Conservation (phyloP, 306 rosid genomes). For the Rosa multiflora region DNA sequence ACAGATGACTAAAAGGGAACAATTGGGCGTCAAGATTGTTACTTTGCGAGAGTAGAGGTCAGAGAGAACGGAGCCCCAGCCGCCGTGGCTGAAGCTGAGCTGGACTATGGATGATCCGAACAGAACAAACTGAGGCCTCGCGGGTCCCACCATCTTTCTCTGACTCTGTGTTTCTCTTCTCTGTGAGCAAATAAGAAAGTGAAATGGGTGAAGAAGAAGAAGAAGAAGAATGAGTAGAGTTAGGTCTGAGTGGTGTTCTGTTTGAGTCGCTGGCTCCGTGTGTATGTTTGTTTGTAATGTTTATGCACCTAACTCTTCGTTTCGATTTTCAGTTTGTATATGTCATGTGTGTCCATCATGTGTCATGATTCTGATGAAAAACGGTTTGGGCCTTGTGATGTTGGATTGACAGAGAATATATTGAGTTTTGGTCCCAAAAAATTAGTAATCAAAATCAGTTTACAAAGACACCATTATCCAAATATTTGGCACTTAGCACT, state of each 20-base stretch:
- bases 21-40: neutral
- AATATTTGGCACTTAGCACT: too few species aligned
- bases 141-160: slow-evolving; percentile 67
- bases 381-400: neutral
- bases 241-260: neutral
- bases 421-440: too few species aligned
- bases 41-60: slow-evolving; percentile 89
- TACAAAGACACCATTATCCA: too few species aligned
- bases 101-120: slow-evolving; percentile 97
- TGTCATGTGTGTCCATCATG: neutral
- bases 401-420: neutral
- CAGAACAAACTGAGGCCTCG: slow-evolving; percentile 78
- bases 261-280: too few species aligned
- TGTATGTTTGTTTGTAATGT: neutral
- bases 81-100: slow-evolving; percentile 69
- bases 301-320: neutral
- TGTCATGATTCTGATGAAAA: neutral
- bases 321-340: neutral
- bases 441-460: too few species aligned
- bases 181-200: neutral
- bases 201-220: neutral
- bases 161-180: neutral
- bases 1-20: neutral
- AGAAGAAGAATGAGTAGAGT: too few species aligned
- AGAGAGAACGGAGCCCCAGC: slow-evolving; percentile 87